Base-by-base conservation (phyloP, 2,329 filamentous ascomycete species). In the Microdochium paspali region DNA sequence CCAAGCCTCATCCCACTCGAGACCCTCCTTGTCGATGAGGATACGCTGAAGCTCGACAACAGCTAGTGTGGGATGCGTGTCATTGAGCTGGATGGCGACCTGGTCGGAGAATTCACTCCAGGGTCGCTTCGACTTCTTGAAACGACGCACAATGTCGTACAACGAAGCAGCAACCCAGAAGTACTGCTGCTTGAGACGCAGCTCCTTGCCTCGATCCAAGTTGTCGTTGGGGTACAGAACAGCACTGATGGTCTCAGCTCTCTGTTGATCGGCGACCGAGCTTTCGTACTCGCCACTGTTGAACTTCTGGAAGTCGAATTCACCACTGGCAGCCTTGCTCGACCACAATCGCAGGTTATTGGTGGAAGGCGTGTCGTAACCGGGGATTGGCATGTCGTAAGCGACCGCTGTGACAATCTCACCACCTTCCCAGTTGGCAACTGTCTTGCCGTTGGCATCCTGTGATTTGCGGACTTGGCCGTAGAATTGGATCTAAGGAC, bases 251-350 rank as follows among this genome's bases (percentile, higher is more conserved):
- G 91, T 97, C 73, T 98, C 93, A n/a, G 93, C 93, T 49, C 88
- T 85, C 73, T 98, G 93, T 69, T 97, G 90, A 57, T 98, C 93
- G n/a, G 87, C 88, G 32, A 98, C 93, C 12, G 93, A 94, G 70
- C 87, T 93, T 70, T 98, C 93, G 63, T 98, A 98, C 58, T 98
- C 90, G 53, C 93, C 93, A 50, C 78, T 93, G 71, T 98, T 98
- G 82, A 98, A 98, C 66, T 97, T 97, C 62, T 96, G 91, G 71
- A 98, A 98, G 70, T 98, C 91, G 54, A 98, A 98, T 67, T 98
- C 93, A 54, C 93, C 93, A 57, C 88, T 91, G 43, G 90, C 90
- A 40, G 93, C 91, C 70, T 96, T 96, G 74, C 90, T 96, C 42
- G 90, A 95, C 93, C 93, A 98, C 32, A 98, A 76, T 51, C 93